Evolutionary conservation across 495 filamentous ascomycete genomes (phyloP), one percentile per base, ranked within the genome.

Genomic region (Polyplosphaeria fusca): DNA sequence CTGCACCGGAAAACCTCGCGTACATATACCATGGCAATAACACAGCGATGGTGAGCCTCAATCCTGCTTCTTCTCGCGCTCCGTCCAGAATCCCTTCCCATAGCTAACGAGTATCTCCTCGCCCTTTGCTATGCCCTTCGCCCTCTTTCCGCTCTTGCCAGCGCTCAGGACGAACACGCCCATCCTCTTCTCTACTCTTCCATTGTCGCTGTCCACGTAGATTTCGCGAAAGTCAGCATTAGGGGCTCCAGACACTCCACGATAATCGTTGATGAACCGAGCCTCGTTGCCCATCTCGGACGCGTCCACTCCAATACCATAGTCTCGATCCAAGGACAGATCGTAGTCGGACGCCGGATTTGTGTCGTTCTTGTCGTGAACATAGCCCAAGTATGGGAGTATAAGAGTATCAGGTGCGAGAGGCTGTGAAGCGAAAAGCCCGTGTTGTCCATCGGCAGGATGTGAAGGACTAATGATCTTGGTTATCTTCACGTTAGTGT

Each of bases 241-340:
- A 1, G 82, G 72, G 12, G 73, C 58, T 26, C 65, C 67, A 23
- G 66, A 68, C 16, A 89, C 74, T 0, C 86, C 85, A 16, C 86
- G 76, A 60, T 86, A 90, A 68, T 90, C 86, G 61, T 90, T 90
- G 27, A 86, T 75, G 67, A 86, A 88, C 9, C 86, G 70, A 2
- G 80, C 84, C 69, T 89, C 86, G 60, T 87, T 89, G 3, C 86
- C 86, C 40, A 65, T 66, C 11, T 66, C 71, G 5, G 67, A 73
- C 2, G 85, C 86, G 65, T 90, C 86, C 14, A 89, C 76, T 4
- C 81, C 83, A 0, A 89, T 67, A 20, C 76, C 79, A 2, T 63
- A 60, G 3, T 83, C 80, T 27, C 79, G 71, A 64, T 83, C 79
- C 0, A 89, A 69, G 63, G 74, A 79, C 1, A 90, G 71, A 66